Base-by-base conservation (phyloP, 495 filamentous ascomycete species). In the Podospora pseudocomata region DNA sequence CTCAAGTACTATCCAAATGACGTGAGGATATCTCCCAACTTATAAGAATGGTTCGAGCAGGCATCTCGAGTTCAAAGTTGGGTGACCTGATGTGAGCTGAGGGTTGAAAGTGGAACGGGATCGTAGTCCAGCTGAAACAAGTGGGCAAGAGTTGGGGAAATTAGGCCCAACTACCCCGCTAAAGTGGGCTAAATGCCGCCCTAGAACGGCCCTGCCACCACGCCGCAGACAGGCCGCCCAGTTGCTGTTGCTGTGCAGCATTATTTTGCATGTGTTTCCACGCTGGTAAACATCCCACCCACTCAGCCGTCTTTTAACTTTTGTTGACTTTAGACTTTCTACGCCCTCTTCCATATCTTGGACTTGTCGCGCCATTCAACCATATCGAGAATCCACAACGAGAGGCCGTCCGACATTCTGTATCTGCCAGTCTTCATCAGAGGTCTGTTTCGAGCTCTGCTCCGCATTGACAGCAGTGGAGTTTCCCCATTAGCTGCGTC, bases 161-260 rank as follows among this genome's bases (percentile, higher is more conserved):
- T 27, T 57, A 57, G 61, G 59, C 54, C 63, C 64, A 53, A 66
- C 16, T 7, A 67, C 70, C 67, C 70, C 64, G 64, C 70, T 64
- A 63, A 63, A 65, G n/a, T 44, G 54, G 32, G 60, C 64, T 49
- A 59, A 64, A 57, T 15, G 26, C 44, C 63, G 67, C 70, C 68
- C 67, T 67, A 60, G 55, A 26, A 58, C 55, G 23, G 23, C 55
- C 56, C 62, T 49, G 55, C 61, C 26, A 32, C 23, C 6, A 49
- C 39, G 66, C 56, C 60, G 66, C 65, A 58, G 63, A 64, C 61
- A 66, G 39, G 49, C 30, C 7, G 7, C 15, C 39, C 55, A 49
- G 34, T 67, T 26, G 67, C 60, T 71, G 70, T 68, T 74, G 72
- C 72, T 70, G 67, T 67, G 65, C 64, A 59, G 44, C 67, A 58